Conservation (phyloP, 257 asterid species). For the Echium plantagineum region DNA sequence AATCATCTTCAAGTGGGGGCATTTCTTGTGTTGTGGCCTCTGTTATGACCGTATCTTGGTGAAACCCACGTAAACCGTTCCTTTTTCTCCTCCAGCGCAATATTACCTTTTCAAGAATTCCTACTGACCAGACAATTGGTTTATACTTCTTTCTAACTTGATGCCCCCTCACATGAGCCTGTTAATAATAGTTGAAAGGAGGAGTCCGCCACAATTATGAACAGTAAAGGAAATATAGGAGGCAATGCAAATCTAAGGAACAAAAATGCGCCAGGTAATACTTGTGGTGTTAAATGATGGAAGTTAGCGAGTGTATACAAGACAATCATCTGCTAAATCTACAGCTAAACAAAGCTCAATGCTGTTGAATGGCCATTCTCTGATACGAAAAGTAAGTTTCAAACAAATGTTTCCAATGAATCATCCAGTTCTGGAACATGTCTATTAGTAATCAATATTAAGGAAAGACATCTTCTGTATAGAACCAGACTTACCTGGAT, state of each 20-base stretch:
- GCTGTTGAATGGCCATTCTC: no score
- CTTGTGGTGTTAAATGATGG: neutral
- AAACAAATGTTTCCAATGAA: no score
- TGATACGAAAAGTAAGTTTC: no score
- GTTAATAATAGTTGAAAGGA: conserved; percentile 18
- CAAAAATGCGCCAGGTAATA: neutral
- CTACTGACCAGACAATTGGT: conserved; percentile 83
- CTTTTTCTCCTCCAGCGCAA: conserved; percentile 93
- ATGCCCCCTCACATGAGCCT: conserved; percentile 99
- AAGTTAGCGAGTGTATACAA: neutral
- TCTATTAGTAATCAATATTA: no score
- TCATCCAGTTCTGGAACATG: no score
- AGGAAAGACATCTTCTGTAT: neutral
- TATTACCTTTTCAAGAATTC: conserved; percentile 82
- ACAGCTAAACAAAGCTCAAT: no score
- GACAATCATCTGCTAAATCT: no score
- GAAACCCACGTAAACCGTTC: conserved; percentile 81
- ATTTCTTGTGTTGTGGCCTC: conserved; percentile 21
- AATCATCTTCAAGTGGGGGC: conserved; percentile 55
- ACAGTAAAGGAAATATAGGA: neutral
- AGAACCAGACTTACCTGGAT: conserved; percentile 61
- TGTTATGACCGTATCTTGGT: conserved; percentile 37
- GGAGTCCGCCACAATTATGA: conserved; percentile 15
- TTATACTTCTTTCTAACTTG: conserved; percentile 87
- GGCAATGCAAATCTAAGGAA: no score